phyloP scores from a whole-genome alignment of 176 grass and related monocot genomes.

The Eremochloa ophiuroides region DNA sequence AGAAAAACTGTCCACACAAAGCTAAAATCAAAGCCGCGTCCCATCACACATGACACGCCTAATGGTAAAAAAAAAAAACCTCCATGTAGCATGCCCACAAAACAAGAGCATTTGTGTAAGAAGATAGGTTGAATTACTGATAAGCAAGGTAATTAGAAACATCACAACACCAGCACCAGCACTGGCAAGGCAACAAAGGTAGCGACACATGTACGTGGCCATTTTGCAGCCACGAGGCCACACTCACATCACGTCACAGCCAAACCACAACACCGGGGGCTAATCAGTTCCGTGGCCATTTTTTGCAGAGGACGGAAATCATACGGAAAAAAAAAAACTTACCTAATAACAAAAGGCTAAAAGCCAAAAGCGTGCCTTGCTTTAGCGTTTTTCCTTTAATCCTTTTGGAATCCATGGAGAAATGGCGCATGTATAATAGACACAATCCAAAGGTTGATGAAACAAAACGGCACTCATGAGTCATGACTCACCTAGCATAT shows the following conservation, averaged over 20 bases:
- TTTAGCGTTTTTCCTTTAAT: not conserved
- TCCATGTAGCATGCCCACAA: not conserved
- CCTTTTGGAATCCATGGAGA: not conserved
- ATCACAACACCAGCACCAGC: not conserved
- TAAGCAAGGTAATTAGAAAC: not conserved
- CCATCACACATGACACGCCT: not conserved
- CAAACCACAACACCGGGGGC: no score
- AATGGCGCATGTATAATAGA: conserved; percentile 2
- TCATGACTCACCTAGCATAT: not conserved
- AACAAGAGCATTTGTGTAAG: not conserved
- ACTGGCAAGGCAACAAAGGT: not conserved
- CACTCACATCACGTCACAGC: not conserved
- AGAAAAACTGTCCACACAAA: no score
- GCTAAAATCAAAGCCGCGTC: no score
- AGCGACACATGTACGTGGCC: not conserved
- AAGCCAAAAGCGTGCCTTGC: not conserved
- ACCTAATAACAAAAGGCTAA: conserved; percentile 15
- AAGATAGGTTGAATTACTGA: not conserved
- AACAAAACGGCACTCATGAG: conserved; percentile 24
- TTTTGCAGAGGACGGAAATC: conserved; percentile 3
- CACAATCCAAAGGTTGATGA: conserved; percentile 11
- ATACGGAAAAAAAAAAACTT: conserved; percentile 13
- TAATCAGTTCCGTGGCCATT: not conserved
- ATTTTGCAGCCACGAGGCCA: not conserved
- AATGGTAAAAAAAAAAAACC: not conserved